phyloP scores from a whole-genome alignment of 179 eudicot species.

The Patellifolia procumbens region DNA sequence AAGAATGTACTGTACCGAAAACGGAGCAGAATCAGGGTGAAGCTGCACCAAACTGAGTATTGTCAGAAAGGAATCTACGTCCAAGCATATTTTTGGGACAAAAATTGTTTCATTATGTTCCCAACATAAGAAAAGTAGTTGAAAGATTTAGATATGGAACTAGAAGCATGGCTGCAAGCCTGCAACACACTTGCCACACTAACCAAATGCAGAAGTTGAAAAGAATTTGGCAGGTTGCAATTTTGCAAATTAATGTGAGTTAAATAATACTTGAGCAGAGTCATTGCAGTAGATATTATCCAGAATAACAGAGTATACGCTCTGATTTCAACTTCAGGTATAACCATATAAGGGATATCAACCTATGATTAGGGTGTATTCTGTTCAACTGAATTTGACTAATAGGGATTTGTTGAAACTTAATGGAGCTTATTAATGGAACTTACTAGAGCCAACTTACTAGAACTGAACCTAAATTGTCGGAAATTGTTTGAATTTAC shows the following conservation, averaged over 20 bases:
- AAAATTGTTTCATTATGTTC: not conserved
- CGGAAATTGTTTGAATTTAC: too few relatives aligned
- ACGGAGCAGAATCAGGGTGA: slow-evolving; percentile 83
- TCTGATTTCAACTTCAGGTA: not conserved
- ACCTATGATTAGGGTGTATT: too few relatives aligned
- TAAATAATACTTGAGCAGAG: not conserved
- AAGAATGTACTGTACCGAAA: slow-evolving; percentile 73
- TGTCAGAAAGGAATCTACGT: slow-evolving; percentile 21
- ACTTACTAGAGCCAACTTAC: too few relatives aligned
- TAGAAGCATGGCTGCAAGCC: slow-evolving; percentile 1
- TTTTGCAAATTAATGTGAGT: not conserved
- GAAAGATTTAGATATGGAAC: not conserved
- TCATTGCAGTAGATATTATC: not conserved
- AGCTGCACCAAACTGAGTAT: slow-evolving; percentile 60
- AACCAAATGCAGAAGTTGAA: slow-evolving; percentile 3
- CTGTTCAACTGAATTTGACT: too few relatives aligned
- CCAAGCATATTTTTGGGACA: not conserved
- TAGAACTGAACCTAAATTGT: too few relatives aligned
- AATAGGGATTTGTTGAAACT: too few relatives aligned
- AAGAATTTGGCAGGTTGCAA: not conserved
- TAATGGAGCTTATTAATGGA: too few relatives aligned
- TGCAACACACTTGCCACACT: not conserved
- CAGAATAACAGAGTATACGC: not conserved
- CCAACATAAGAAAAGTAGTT: not conserved
- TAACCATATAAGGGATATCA: too few relatives aligned